Conservation (phyloP, 75 land plant genomes). For the Larix kaempferi region DNA sequence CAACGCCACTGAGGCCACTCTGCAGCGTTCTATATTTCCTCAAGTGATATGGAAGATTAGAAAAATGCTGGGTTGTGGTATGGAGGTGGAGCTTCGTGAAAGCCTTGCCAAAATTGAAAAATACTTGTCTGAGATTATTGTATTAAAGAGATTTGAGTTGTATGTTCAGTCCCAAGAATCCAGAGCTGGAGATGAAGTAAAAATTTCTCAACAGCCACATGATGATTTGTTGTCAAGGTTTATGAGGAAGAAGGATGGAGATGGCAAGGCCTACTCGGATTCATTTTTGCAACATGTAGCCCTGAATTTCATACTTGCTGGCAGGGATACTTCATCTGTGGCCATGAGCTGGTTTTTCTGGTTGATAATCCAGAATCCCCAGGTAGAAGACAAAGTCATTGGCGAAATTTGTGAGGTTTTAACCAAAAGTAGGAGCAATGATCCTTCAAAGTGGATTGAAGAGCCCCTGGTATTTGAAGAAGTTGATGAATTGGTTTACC, state of each 20-base stretch:
- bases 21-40: conserved; percentile 16
- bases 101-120: conserved; percentile 3
- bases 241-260: conserved; percentile 10
- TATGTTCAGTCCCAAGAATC: neutral
- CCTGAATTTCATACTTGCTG: conserved; percentile 64
- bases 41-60: conserved; percentile 12
- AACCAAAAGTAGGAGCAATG: conserved; percentile 3
- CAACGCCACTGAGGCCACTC: conserved; percentile 12
- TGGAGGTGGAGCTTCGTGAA: conserved; percentile 11
- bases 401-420: neutral
- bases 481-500: conserved; percentile 56
- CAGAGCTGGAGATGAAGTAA: neutral
- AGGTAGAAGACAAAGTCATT: conserved; percentile 34
- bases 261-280: conserved; percentile 13
- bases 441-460: conserved; percentile 45
- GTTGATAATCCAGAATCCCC: conserved; percentile 40
- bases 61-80: conserved; percentile 7
- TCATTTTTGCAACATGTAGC: conserved; percentile 31
- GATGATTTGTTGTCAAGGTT: conserved; percentile 18
- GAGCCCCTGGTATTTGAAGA: conserved; percentile 57
- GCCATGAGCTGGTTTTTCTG: conserved; percentile 76
- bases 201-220: neutral
- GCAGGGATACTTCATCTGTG: conserved; percentile 70
- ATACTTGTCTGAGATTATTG: no score
- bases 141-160: no score